These are phyloP conservation scores for Xylaria sp. DNA, from an alignment of 2,329 filamentous ascomycete genomes.

Conservation along the genomic window DNA sequence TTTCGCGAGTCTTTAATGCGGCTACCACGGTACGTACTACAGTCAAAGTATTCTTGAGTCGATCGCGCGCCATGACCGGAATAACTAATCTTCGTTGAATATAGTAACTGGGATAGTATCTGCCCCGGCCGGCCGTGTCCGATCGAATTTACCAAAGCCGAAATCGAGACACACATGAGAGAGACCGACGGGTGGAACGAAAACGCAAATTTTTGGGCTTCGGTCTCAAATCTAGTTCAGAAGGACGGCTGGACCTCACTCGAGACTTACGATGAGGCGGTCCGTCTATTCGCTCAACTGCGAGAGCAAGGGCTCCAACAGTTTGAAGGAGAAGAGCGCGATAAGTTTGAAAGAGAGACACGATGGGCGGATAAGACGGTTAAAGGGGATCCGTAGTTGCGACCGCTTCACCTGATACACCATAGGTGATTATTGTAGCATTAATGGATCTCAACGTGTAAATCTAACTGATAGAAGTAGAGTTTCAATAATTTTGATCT, in stretches of 20 bases:
- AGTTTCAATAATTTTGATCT: no score
- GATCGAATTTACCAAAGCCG: slow-evolving; percentile 21
- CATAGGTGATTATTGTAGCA: no score
- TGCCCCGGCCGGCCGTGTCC: slow-evolving; percentile 14
- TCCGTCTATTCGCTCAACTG: slow-evolving; percentile 18
- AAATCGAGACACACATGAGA: slow-evolving; percentile 14
- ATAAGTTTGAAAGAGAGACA: slow-evolving; percentile 4
- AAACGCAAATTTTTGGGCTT: slow-evolving; percentile 20
- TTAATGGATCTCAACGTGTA: no score
- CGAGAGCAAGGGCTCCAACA: slow-evolving; percentile 4
- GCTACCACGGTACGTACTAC: slow-evolving; percentile 8
- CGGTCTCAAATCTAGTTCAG: slow-evolving; percentile 15
- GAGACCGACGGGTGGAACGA: slow-evolving; percentile 22
- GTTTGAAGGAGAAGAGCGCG: slow-evolving; percentile 17
- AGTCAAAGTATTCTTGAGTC: background rate
- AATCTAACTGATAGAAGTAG: no score
- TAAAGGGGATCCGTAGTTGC: no score
- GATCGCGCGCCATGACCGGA: background rate
- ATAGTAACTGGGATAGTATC: slow-evolving; percentile 18
- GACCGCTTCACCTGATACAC: no score
- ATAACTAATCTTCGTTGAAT: background rate
- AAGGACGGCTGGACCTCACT: slow-evolving; percentile 21
- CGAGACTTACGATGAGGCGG: slow-evolving; percentile 21
- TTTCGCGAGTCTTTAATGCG: slow-evolving; percentile 21
- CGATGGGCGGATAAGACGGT: slow-evolving; percentile 11